Percentiles rank a stretch among this genome's conserved stretches.
Evolutionary conservation across 371 early-diverging fungal species (phyloP).

Genomic region (Actinomortierella wolfii): DNA sequence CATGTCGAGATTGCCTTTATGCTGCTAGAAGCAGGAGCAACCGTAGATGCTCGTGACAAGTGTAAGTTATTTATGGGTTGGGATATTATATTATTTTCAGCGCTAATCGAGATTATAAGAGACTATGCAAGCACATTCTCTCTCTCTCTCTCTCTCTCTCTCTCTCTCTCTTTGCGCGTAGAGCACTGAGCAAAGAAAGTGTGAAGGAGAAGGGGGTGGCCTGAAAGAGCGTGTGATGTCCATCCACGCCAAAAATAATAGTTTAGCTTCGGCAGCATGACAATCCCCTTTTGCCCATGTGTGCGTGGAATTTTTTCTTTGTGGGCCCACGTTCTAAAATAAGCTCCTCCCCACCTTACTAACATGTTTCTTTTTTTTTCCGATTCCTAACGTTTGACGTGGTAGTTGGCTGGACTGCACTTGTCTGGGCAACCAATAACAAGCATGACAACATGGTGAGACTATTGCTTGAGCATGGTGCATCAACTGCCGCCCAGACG

Average conservation of each 20-base stretch:
- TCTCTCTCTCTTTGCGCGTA: not conserved
- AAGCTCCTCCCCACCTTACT: too few species aligned
- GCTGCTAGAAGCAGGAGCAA: constrained; percentile 76
- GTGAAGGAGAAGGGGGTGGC: not conserved
- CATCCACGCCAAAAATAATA: not conserved
- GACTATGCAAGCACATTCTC: not conserved
- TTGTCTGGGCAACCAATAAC: constrained; percentile 95
- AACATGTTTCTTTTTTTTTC: not conserved
- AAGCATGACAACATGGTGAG: constrained; percentile 76
- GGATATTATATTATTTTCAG: not conserved
- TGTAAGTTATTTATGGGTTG: constrained; percentile 51
- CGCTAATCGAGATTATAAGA: constrained; percentile 2
- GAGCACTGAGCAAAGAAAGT: too few species aligned
- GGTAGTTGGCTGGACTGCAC: constrained; percentile 92
- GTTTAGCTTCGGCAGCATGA: not conserved
- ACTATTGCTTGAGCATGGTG: constrained; percentile 80
- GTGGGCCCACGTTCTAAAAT: too few species aligned
- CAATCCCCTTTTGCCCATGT: too few species aligned
- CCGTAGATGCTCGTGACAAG: constrained; percentile 77
- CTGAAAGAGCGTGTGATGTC: not conserved
- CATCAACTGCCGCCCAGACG: constrained; percentile 71
- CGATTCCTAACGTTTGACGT: not conserved
- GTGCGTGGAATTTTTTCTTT: too few species aligned
- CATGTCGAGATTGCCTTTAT: constrained; percentile 68
- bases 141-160: constrained; percentile 3